Evolutionary conservation across 1,139 yeast genomes (phyloP).

Genomic region (Yamadazyma trypodendri): DNA sequence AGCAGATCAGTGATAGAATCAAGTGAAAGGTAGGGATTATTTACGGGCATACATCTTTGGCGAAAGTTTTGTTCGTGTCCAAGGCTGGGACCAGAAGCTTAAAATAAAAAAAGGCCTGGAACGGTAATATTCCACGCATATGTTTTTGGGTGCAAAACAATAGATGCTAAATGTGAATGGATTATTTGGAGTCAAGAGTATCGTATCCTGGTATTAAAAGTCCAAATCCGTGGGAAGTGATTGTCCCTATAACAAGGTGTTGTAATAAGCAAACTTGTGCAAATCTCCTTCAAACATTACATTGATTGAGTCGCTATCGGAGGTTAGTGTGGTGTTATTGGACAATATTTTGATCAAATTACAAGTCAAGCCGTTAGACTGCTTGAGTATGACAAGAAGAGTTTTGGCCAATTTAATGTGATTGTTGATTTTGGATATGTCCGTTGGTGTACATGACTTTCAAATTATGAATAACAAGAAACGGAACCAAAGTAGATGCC

Average conservation of each 20-base stretch:
- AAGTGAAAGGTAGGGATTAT: not conserved
- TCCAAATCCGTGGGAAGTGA: too few relatives aligned
- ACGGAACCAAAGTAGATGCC: slow-evolving; percentile 9
- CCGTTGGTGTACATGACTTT: slow-evolving; percentile 3
- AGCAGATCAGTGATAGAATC: too few relatives aligned
- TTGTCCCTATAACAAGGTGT: not conserved
- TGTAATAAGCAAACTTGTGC: slow-evolving; percentile 4
- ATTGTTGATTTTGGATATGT: slow-evolving; percentile 3
- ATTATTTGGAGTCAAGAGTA: not conserved
- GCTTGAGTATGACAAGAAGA: slow-evolving; percentile 4
- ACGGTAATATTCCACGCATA: too few relatives aligned
- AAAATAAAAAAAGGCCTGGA: too few relatives aligned
- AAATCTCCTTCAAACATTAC: slow-evolving; percentile 5
- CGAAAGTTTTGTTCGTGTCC: too few relatives aligned
- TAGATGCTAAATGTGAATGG: too few relatives aligned
- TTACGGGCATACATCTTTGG: not conserved
- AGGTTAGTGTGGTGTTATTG: slow-evolving; percentile 3
- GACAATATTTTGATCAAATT: slow-evolving; percentile 11
- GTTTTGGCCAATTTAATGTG: slow-evolving; percentile 6
- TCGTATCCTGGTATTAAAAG: not conserved
- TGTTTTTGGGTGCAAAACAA: not conserved
- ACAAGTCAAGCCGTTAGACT: slow-evolving; percentile 7
- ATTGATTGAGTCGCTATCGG: slow-evolving; percentile 6
- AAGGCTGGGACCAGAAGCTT: too few relatives aligned
- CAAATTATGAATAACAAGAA: slow-evolving; percentile 6